Evolutionary conservation across 192 early-diverging fungal genomes (phyloP).

Genomic region (Rhizophagus clarus): DNA sequence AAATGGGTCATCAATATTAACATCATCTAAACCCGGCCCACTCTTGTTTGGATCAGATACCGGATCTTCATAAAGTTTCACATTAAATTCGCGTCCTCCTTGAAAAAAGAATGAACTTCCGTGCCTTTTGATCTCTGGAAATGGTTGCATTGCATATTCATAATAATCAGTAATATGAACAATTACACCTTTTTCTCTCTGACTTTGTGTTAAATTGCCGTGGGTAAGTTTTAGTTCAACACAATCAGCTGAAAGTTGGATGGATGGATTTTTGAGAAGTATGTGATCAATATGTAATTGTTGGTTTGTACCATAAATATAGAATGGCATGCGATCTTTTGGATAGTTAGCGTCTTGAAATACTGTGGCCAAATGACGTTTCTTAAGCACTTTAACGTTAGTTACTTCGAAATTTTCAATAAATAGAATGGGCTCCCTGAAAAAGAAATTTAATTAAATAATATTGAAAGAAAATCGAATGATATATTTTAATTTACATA

Average conservation of each 20-base stretch:
- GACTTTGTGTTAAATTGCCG: neutral
- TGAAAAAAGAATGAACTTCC: neutral
- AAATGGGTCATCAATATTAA: neutral
- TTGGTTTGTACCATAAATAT: constrained; percentile 6
- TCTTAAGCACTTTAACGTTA: constrained; percentile 1
- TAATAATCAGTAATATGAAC: neutral
- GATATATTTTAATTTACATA: neutral
- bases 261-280: constrained; percentile 1
- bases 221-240: neutral
- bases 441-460: neutral
- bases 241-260: neutral
- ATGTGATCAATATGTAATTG: constrained; percentile 4
- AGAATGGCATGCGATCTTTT: constrained; percentile 7
- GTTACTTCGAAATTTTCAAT: neutral
- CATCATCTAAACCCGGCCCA: neutral
- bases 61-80: constrained; percentile 1
- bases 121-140: neutral
- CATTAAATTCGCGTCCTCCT: neutral
- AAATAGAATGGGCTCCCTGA: neutral
- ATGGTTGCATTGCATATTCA: neutral
- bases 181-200: neutral
- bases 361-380: neutral
- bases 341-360: neutral
- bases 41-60: neutral
- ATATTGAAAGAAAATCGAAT: neutral